A percentile compares a stretch with the other conserved stretches of the same genome.
Conservation (phyloP, 768 basidiomycete species). For the Tubosaeta brunneosetosa region DNA sequence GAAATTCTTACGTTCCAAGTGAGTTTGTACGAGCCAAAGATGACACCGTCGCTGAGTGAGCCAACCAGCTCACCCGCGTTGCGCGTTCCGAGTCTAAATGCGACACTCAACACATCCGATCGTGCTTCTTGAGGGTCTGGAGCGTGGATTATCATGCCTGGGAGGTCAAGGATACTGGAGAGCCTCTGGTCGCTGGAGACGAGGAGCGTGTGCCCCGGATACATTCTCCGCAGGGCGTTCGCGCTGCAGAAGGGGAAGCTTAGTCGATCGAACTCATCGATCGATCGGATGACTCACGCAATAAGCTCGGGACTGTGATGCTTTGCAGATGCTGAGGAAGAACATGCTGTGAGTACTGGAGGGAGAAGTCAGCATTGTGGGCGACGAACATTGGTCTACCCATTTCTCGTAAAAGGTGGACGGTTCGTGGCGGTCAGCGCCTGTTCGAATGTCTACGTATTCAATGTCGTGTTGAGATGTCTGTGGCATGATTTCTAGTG, state of each 20-base stretch:
- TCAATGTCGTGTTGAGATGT: conserved; percentile 18
- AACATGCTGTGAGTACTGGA: conserved; percentile 2
- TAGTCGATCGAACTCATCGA: conserved; percentile 5
- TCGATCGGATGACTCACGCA: conserved; percentile 35
- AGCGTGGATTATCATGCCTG: conserved; percentile 43
- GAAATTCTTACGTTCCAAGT: conserved; percentile 51
- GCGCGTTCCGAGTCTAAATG: conserved; percentile 47
- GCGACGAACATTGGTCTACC: conserved; percentile 44
- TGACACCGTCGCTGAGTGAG: conserved; percentile 45
- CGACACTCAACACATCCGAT: conserved; percentile 43
- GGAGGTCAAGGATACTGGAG: conserved; percentile 47
- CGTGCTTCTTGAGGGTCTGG: conserved; percentile 46
- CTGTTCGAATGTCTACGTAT: conserved; percentile 20
- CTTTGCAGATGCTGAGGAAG: conserved; percentile 46
- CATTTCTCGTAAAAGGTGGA: conserved; percentile 48
- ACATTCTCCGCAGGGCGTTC: conserved; percentile 50
- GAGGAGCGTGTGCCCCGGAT: conserved; percentile 60
- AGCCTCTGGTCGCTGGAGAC: conserved; percentile 44
- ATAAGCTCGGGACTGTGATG: conserved; percentile 41
- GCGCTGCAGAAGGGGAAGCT: conserved; percentile 23
- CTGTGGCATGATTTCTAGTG: conserved; percentile 8
- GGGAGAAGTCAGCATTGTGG: neutral
- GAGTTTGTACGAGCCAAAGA: conserved; percentile 51
- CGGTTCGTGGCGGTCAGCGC: conserved; percentile 3
- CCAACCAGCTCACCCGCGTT: conserved; percentile 42